Conservation (phyloP, 192 early-diverging fungal genomes). For the Cetraspora pellucida region DNA sequence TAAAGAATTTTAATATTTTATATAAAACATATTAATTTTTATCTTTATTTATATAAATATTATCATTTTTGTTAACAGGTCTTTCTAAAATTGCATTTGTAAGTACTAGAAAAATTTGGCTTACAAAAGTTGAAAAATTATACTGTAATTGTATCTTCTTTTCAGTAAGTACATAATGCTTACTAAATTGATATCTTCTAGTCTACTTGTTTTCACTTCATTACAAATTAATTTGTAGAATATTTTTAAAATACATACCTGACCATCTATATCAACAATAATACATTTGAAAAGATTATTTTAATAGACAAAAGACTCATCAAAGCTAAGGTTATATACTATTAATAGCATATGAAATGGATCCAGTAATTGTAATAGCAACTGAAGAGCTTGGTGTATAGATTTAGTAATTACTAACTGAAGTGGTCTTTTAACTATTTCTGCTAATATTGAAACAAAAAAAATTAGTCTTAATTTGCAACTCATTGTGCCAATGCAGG, state of each 20-base stretch:
- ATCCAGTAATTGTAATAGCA: not conserved
- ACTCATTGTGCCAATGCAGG: not conserved
- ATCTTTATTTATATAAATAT: not conserved
- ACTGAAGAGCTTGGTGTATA: not conserved
- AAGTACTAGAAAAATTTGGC: not conserved
- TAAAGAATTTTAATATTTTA: not conserved
- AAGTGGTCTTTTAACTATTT: not conserved
- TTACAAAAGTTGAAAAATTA: not conserved
- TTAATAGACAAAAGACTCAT: not conserved
- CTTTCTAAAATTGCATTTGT: constrained; percentile 28
- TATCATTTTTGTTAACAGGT: not conserved
- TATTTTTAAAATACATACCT: not conserved
- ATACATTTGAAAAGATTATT: not conserved
- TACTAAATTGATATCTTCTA: not conserved
- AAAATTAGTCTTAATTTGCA: not conserved
- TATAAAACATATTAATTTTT: not conserved
- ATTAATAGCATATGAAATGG: not conserved
- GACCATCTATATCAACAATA: constrained; percentile 6
- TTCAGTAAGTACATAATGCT: not conserved
- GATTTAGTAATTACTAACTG: constrained; percentile 8
- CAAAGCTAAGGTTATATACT: not conserved
- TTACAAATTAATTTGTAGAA: constrained; percentile 14
- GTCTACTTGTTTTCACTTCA: not conserved
- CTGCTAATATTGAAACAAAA: constrained; percentile 24
- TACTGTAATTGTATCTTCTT: not conserved